Conservation (phyloP, 1,284 basidiomycete species). For the Moniliophthora roreri region DNA sequence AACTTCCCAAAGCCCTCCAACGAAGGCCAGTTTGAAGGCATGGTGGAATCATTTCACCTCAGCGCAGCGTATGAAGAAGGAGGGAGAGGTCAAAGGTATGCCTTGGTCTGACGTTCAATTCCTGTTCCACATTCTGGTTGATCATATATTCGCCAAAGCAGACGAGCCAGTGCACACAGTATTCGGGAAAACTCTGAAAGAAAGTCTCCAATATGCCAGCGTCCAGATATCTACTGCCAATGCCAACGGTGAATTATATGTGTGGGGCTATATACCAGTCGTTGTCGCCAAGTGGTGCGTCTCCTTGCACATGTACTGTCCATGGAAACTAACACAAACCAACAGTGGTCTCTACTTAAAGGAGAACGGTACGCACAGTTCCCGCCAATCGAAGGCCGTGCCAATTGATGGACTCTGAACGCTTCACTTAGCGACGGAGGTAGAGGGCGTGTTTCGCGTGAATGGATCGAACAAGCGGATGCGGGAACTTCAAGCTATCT, state of each 20-base stretch:
- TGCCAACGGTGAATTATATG: constrained; percentile 78
- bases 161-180: constrained; percentile 54
- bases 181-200: constrained; percentile 84
- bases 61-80: constrained; percentile 56
- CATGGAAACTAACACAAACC: constrained; percentile 9
- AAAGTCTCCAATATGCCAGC: constrained; percentile 84
- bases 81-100: constrained; percentile 40
- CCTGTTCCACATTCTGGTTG: constrained; percentile 4
- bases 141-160: constrained; percentile 12
- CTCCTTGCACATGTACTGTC: constrained; percentile 11
- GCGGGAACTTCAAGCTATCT: constrained; percentile 90
- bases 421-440: constrained; percentile 73
- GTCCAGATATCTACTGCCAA: constrained; percentile 96
- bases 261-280: constrained; percentile 94
- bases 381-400: constrained; percentile 2
- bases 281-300: constrained; percentile 95
- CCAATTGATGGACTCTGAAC: constrained; percentile 8
- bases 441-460: constrained; percentile 95
- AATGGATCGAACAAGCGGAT: constrained; percentile 93
- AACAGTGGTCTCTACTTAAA: constrained; percentile 86
- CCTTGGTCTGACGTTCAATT: constrained; percentile 13
- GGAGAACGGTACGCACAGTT: constrained; percentile 65
- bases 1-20: constrained; percentile 35
- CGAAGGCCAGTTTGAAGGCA: constrained; percentile 68
- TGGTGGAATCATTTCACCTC: constrained; percentile 84